Conservation (phyloP, 208 protist genomes). For the Crithidia thermophila region DNA sequence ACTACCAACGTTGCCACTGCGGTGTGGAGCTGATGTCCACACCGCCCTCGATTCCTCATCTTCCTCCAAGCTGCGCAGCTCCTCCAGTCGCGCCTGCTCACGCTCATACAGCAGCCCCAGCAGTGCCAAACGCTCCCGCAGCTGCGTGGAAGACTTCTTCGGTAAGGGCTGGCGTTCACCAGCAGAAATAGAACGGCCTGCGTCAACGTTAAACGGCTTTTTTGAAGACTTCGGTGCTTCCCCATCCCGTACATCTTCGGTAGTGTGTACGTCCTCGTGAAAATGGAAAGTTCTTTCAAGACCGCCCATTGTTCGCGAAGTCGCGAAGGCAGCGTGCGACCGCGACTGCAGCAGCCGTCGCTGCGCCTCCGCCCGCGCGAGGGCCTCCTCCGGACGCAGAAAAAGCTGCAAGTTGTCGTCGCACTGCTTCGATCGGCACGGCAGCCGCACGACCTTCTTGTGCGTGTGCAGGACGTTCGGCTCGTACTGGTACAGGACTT, state of each 20-base stretch:
- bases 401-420: conserved; percentile 27
- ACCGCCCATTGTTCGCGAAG: no score
- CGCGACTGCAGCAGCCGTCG: not conserved
- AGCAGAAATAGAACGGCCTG: no score
- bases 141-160: not conserved
- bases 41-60: no score
- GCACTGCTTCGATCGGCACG: conserved; percentile 18
- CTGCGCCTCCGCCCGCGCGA: conserved; percentile 4
- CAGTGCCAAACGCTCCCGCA: not conserved
- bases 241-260: no score
- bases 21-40: no score
- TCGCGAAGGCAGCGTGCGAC: no score
- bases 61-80: not conserved
- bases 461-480: conserved; percentile 21
- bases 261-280: no score
- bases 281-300: no score
- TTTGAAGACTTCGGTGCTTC: no score
- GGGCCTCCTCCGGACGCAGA: conserved; percentile 12
- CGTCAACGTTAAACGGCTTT: no score
- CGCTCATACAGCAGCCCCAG: conserved; percentile 5
- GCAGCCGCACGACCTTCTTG: conserved; percentile 15
- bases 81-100: not conserved
- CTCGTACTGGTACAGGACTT: conserved; percentile 24
- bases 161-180: not conserved
- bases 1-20: no score